A percentile compares a stretch with the other conserved stretches of the same genome.
These are phyloP conservation scores for Apiospora saccharicola DNA, from an alignment of 2,329 filamentous ascomycete species.

Conservation along the genomic window DNA sequence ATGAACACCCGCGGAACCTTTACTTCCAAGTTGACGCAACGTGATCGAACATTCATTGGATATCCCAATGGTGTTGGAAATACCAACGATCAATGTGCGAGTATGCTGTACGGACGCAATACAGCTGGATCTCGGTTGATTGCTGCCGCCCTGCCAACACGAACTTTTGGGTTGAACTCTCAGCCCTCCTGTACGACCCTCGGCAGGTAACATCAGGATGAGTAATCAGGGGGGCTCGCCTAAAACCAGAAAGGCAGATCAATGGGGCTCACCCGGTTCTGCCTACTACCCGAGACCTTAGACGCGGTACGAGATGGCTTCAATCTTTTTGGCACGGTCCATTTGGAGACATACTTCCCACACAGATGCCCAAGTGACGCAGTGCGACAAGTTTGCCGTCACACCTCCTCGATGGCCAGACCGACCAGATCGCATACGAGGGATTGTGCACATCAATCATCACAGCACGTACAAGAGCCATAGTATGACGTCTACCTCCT, in stretches of 20 bases:
- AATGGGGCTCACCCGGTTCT: slow-evolving; percentile 1
- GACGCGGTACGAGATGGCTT: background rate
- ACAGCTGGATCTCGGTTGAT: background rate
- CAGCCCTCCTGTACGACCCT: background rate
- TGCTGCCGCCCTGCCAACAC: background rate
- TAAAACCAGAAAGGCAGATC: background rate
- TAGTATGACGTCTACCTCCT: too few species aligned
- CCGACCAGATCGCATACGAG: background rate
- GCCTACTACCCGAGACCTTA: background rate
- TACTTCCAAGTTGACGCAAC: background rate
- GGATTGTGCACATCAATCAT: background rate
- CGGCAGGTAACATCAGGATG: background rate
- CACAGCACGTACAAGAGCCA: background rate
- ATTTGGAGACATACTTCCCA: background rate
- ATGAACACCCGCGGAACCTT: background rate
- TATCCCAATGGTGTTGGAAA: too few species aligned
- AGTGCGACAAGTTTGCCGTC: background rate
- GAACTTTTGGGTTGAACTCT: background rate
- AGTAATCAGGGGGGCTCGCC: slow-evolving; percentile 13
- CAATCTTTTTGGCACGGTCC: background rate
- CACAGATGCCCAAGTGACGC: background rate
- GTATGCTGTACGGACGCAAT: background rate
- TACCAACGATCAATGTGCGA: too few species aligned
- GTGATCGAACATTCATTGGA: background rate
- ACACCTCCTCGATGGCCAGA: background rate